These are phyloP conservation scores for Colletotrichum nymphaeae DNA, from an alignment of 2,329 filamentous ascomycete genomes.

Conservation along the genomic window DNA sequence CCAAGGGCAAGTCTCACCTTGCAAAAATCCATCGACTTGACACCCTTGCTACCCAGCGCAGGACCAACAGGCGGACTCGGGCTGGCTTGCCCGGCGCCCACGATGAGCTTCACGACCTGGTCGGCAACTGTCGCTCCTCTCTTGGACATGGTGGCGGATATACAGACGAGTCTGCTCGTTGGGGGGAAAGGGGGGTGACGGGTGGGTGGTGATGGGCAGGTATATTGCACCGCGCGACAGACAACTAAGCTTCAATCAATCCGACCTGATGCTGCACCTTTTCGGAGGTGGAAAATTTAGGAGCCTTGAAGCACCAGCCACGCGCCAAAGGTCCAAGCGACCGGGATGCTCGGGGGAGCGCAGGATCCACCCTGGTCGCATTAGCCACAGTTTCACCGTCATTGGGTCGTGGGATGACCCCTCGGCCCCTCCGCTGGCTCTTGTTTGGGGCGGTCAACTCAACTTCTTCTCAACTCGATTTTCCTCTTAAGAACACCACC, in stretches of 20 bases:
- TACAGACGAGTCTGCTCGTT: constrained; percentile 32
- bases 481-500: constrained; percentile 27
- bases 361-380: constrained; percentile 21
- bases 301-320: constrained; percentile 34
- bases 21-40: constrained; percentile 99
- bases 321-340: constrained; percentile 33
- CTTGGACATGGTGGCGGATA: constrained; percentile 62
- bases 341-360: constrained; percentile 31
- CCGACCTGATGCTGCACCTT: constrained; percentile 11
- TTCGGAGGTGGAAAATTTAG: constrained; percentile 35
- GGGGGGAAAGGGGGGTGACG: background rate
- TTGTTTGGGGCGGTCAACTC: constrained; percentile 34
- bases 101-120: constrained; percentile 95
- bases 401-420: constrained; percentile 36
- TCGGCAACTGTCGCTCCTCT: constrained; percentile 59
- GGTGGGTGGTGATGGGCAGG: background rate
- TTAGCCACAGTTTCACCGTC: constrained; percentile 36
- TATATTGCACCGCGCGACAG: constrained; percentile 23
- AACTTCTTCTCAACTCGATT: constrained; percentile 25
- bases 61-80: constrained; percentile 97
- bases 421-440: constrained; percentile 31
- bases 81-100: constrained; percentile 93
- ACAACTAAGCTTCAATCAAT: constrained; percentile 13
- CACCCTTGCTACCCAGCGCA: constrained; percentile 94
- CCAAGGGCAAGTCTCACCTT: constrained; percentile 70